Evolutionary conservation across 306 rosid genomes (phyloP).

Genomic region (Lablab purpureus): DNA sequence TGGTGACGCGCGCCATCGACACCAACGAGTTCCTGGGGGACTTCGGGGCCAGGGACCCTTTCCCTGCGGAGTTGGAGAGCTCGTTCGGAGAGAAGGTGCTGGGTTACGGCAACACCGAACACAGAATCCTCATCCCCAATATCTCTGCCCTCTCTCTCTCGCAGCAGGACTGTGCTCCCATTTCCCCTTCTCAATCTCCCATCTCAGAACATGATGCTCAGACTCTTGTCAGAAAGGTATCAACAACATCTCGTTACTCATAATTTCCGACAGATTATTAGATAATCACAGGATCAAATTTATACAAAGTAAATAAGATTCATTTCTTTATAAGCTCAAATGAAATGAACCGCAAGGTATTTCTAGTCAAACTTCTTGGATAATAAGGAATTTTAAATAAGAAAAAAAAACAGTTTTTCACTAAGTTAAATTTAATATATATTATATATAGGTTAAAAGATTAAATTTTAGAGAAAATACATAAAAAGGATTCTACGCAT

Average conservation of each 20-base stretch:
- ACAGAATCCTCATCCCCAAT: constrained; percentile 88
- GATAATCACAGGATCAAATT: too few species aligned
- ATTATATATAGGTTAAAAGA: too few species aligned
- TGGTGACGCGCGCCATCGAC: constrained; percentile 41
- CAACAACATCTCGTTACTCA: not conserved
- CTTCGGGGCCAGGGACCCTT: constrained; percentile 91
- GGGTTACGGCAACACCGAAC: constrained; percentile 66
- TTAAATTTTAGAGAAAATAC: too few species aligned
- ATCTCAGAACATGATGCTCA: constrained; percentile 65
- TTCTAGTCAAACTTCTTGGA: too few species aligned
- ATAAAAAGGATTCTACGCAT: too few species aligned
- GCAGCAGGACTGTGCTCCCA: constrained; percentile 60
- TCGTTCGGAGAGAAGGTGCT: constrained; percentile 79
- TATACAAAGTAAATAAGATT: too few species aligned
- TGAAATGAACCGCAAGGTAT: too few species aligned
- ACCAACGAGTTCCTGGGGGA: constrained; percentile 63
- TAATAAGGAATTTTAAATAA: too few species aligned
- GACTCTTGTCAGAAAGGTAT: constrained; percentile 71
- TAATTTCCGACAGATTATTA: too few species aligned
- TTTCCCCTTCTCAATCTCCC: constrained; percentile 66
- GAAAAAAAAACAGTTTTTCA: too few species aligned
- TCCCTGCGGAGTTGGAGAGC: constrained; percentile 86
- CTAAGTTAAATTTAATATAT: not conserved
- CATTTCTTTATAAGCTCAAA: too few species aligned
- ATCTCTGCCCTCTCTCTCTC: constrained; percentile 73